A percentile compares a stretch with the other conserved stretches of the same genome.
phyloP scores from a whole-genome alignment of 768 basidiomycete species.

The Fomitopsis pulvina region DNA sequence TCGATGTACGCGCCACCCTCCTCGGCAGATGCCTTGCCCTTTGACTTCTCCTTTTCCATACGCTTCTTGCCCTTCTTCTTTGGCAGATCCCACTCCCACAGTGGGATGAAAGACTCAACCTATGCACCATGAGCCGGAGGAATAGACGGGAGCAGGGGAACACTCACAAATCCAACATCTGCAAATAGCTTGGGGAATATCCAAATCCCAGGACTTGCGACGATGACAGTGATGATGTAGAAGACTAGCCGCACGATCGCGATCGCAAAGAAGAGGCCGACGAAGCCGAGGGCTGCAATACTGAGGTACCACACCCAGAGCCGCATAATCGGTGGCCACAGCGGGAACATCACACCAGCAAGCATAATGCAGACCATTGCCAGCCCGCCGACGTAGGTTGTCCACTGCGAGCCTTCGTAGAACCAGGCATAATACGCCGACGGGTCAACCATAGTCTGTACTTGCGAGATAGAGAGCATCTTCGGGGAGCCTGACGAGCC shows the following conservation, averaged over 20 bases:
- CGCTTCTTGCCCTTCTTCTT: conserved; percentile 66
- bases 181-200: conserved; percentile 98
- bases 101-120: conserved; percentile 96
- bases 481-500: conserved; percentile 73
- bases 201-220: conserved; percentile 91
- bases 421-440: conserved; percentile 96
- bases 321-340: conserved; percentile 92
- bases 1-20: conserved; percentile 16
- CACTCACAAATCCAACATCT: conserved; percentile 94
- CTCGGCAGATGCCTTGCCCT: conserved; percentile 12
- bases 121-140: conserved; percentile 24
- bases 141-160: neutral
- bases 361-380: conserved; percentile 93
- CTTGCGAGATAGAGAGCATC: conserved; percentile 69
- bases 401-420: conserved; percentile 91
- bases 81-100: conserved; percentile 93
- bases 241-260: conserved; percentile 89
- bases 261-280: conserved; percentile 86
- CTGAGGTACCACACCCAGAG: conserved; percentile 95
- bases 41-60: conserved; percentile 43
- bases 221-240: conserved; percentile 87
- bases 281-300: conserved; percentile 78
- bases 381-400: conserved; percentile 83
- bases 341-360: conserved; percentile 97
- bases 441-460: conserved; percentile 62